Conservation (phyloP, 1,284 basidiomycete genomes). For the Caloboletus firmus region DNA sequence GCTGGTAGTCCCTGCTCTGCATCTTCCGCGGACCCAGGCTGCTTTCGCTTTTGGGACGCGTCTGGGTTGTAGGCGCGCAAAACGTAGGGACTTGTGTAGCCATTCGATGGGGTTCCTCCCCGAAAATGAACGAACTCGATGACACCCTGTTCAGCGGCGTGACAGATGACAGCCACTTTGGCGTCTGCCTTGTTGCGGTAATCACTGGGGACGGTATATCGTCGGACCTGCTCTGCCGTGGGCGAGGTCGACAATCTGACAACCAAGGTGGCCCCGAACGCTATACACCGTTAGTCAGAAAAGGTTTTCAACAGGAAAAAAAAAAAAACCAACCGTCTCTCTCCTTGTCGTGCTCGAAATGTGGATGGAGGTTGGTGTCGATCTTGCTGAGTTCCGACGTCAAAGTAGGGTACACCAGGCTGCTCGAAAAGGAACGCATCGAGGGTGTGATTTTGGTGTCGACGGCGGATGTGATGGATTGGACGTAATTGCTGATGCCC, state of each 20-base stretch:
- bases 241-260: conserved; percentile 42
- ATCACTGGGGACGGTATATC: conserved; percentile 47
- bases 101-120: conserved; percentile 41
- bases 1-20: conserved; percentile 7
- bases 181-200: conserved; percentile 61
- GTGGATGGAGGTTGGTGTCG: conserved; percentile 38
- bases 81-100: conserved; percentile 33
- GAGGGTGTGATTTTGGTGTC: not conserved
- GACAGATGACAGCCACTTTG: conserved; percentile 51
- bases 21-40: conserved; percentile 13
- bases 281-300: conserved; percentile 33
- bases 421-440: conserved; percentile 25
- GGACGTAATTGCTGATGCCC: conserved; percentile 51
- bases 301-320: not conserved
- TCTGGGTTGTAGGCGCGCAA: conserved; percentile 18
- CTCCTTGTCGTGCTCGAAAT: conserved; percentile 43
- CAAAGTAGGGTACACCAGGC: conserved; percentile 46
- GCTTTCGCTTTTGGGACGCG: conserved; percentile 27
- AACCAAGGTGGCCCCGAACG: conserved; percentile 52
- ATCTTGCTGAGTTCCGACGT: conserved; percentile 46
- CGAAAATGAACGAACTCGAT: conserved; percentile 57
- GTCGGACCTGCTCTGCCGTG: conserved; percentile 35
- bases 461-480: conserved; percentile 34
- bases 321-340: conserved; percentile 44
- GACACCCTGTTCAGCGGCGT: conserved; percentile 52